A percentile compares a stretch with the other conserved stretches of the same genome.
These are phyloP conservation scores for Herpetomonas tarakana DNA, from an alignment of 208 protist genomes.

Conservation along the genomic window DNA sequence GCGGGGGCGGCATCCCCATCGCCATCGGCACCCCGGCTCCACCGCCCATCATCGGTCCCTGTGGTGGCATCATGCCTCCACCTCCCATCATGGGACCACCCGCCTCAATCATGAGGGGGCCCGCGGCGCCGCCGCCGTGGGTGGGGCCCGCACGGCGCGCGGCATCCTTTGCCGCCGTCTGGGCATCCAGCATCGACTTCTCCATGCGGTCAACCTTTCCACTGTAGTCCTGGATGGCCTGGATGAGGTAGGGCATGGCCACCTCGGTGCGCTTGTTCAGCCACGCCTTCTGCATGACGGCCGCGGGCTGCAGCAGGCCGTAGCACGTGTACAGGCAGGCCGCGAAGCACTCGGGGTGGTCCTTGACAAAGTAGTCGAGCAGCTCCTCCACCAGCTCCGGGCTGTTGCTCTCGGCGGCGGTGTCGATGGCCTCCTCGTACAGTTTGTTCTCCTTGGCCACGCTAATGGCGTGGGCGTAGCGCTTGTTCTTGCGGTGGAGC, in stretches of 20 bases:
- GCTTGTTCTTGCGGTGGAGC: slow-evolving; percentile 95
- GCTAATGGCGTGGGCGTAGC: slow-evolving; percentile 91
- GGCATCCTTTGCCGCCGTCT: slow-evolving; percentile 85
- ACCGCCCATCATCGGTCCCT: slow-evolving; percentile 8
- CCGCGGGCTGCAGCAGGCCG: slow-evolving; percentile 92
- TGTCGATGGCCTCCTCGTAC: slow-evolving; percentile 98
- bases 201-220: slow-evolving; percentile 85
- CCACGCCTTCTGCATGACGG: slow-evolving; percentile 99
- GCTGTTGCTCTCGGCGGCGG: slow-evolving; percentile 95
- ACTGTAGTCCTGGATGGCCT: slow-evolving; percentile 94
- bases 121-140: slow-evolving; percentile 18
- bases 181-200: slow-evolving; percentile 71
- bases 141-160: slow-evolving; percentile 53
- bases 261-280: slow-evolving; percentile 96
- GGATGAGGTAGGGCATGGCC: slow-evolving; percentile 99
- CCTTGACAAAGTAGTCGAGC: slow-evolving; percentile 97
- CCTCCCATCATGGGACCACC: slow-evolving; percentile 20
- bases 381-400: slow-evolving; percentile 92
- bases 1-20: slow-evolving; percentile 33
- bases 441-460: slow-evolving; percentile 98
- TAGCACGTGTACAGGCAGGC: slow-evolving; percentile 98
- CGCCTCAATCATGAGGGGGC: slow-evolving; percentile 76
- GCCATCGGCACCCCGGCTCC: slow-evolving; percentile 32
- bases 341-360: slow-evolving; percentile 95
- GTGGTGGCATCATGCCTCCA: neutral